Percentiles rank a stretch among this genome's conserved stretches.
Evolutionary conservation across 768 basidiomycete genomes (phyloP).

Genomic region (Amylocystis lapponica): DNA sequence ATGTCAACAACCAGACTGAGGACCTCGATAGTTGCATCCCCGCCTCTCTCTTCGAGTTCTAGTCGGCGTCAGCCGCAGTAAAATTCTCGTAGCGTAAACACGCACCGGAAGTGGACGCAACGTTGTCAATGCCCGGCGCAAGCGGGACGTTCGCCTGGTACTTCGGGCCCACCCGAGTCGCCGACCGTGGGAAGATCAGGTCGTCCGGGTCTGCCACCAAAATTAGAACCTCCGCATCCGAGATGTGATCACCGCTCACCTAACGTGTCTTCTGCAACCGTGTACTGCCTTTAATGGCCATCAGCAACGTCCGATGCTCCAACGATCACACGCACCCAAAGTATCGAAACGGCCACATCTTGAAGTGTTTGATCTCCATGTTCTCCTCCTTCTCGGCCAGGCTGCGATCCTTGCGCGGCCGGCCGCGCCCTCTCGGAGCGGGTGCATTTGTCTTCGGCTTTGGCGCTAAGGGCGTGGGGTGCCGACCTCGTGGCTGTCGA

Average conservation of each 20-base stretch:
- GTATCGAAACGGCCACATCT: conserved; percentile 93
- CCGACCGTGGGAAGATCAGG: conserved; percentile 90
- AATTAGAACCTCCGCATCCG: conserved; percentile 15
- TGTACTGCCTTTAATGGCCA: conserved; percentile 60
- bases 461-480: conserved; percentile 47
- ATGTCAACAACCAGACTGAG: conserved; percentile 60
- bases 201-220: conserved; percentile 81
- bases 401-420: conserved; percentile 69
- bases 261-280: conserved; percentile 86
- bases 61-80: not conserved
- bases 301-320: conserved; percentile 8
- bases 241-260: conserved; percentile 40
- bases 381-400: conserved; percentile 76
- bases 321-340: conserved; percentile 71
- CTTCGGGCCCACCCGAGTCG: conserved; percentile 84
- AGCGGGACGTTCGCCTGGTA: conserved; percentile 65
- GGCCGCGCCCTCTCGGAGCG: conserved; percentile 63
- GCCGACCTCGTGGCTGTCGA: conserved; percentile 68
- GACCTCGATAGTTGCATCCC: conserved; percentile 69
- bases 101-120: conserved; percentile 22
- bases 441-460: conserved; percentile 74
- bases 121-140: conserved; percentile 25
- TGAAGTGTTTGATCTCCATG: conserved; percentile 75
- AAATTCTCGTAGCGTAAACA: not conserved
- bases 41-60: conserved; percentile 53